Conservation (phyloP, 768 basidiomycete species). For the Termitomyces titanicus region DNA sequence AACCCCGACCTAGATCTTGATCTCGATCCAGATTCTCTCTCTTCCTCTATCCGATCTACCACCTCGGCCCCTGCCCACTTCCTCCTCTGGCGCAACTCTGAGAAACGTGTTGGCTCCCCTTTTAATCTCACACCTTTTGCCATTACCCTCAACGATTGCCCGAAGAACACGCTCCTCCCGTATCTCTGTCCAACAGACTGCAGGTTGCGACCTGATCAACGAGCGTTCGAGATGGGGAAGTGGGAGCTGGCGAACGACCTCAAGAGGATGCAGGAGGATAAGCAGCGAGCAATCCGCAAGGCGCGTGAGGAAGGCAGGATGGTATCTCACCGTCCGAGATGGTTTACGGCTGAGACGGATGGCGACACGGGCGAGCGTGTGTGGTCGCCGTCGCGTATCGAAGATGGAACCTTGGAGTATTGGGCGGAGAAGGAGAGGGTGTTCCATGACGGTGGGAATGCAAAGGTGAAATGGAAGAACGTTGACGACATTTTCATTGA, state of each 20-base stretch:
- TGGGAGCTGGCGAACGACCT: constrained; percentile 82
- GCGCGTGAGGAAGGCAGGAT: constrained; percentile 72
- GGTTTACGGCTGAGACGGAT: constrained; percentile 84
- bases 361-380: constrained; percentile 87
- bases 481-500: constrained; percentile 85
- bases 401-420: constrained; percentile 58
- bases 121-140: constrained; percentile 97
- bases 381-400: constrained; percentile 67
- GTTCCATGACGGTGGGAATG: constrained; percentile 35
- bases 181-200: constrained; percentile 90
- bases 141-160: constrained; percentile 88
- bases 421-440: constrained; percentile 77
- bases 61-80: constrained; percentile 34
- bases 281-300: constrained; percentile 69
- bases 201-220: constrained; percentile 86
- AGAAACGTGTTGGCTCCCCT: constrained; percentile 70
- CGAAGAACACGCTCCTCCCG: constrained; percentile 59
- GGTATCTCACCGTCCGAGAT: constrained; percentile 75
- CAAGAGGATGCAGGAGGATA: constrained; percentile 81
- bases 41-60: background rate
- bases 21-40: constrained; percentile 48
- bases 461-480: constrained; percentile 49
- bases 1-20: constrained; percentile 56
- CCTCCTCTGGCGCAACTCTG: constrained; percentile 90
- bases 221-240: constrained; percentile 87